Evolutionary conservation across 495 filamentous ascomycete species (phyloP), one percentile per base, ranked within the genome.

Genomic region (Talaromyces liani): DNA sequence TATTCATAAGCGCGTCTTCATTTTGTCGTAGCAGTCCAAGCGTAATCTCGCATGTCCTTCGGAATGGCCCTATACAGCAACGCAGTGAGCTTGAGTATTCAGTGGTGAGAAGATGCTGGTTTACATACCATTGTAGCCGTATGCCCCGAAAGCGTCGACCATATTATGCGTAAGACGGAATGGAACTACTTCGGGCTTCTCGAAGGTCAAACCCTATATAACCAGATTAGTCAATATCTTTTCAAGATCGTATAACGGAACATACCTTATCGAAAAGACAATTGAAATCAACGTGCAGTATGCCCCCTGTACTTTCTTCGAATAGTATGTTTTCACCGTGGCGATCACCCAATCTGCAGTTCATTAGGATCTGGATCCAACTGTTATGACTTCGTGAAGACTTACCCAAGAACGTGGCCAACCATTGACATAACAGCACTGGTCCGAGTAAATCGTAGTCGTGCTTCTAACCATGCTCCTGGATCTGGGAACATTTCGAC

Each of bases 91-190:
- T 29, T 24, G 24, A 61, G 27, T 2, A 60, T 39, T 39, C 36
- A 60, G 12, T 36, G 8, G 9, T 55, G 12, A 51, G 59, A 34
- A 49, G 59, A 39, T 29, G 8, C 16, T 12, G 27, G 12, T 14
- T 49, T 22, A 61, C 63, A 34, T 55, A 79, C 78, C 84, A 70
- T 98, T 93, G 72, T 92, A 91, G 58, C 92, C 89, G 69, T 93
- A 91, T 34, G 94, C 88, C 16, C 94, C 94, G 80, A 99, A 96
- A 16, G 94, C 95, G 69, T 95, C 91, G 14, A 93, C 81, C 93
- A 99, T 98, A 75, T 99, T 98, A 73, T 97, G 92, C 8, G 94
- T 99, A 47, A 99, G 81, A 20, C 94, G 91, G 81, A 99, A 99
- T n/a, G 94, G 94, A 16, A 99, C 94, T 55, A 88, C 79, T 72